Conservation (phyloP, 2,329 filamentous ascomycete genomes). For the Ilyonectria destructans region DNA sequence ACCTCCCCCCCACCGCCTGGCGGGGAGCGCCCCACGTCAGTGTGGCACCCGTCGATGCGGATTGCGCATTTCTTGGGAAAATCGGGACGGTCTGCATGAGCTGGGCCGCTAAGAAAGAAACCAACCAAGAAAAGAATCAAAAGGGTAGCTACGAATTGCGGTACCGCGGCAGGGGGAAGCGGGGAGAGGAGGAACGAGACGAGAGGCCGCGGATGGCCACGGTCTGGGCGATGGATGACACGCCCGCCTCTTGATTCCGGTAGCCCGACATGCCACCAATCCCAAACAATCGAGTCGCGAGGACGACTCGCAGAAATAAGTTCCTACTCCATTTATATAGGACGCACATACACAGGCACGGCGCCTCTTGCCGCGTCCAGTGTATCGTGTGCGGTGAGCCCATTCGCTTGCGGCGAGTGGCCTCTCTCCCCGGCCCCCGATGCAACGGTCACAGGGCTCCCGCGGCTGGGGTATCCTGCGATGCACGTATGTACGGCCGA, state of each 20-base stretch:
- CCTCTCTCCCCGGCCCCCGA: slow-evolving; percentile 14
- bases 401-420: neutral
- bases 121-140: neutral
- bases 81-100: slow-evolving; percentile 3
- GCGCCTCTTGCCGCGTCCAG: neutral
- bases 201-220: too few relatives aligned
- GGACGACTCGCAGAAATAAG: neutral
- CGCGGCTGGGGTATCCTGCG: neutral
- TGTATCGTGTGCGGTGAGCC: neutral
- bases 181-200: slow-evolving; percentile 1
- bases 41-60: slow-evolving; percentile 3
- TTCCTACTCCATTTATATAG: too few relatives aligned
- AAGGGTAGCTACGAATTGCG: neutral
- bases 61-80: neutral
- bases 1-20: neutral
- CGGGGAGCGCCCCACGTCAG: slow-evolving; percentile 2
- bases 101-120: slow-evolving; percentile 7
- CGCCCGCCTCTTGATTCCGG: neutral
- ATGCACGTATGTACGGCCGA: neutral
- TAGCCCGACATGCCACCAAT: neutral
- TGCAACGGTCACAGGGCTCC: neutral
- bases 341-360: neutral
- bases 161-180: slow-evolving; percentile 6
- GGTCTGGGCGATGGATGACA: neutral
- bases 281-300: neutral